Evolutionary conservation across 257 asterid species (phyloP), one percentile per base, ranked within the genome.

Genomic region (Penstemon newberryi): DNA sequence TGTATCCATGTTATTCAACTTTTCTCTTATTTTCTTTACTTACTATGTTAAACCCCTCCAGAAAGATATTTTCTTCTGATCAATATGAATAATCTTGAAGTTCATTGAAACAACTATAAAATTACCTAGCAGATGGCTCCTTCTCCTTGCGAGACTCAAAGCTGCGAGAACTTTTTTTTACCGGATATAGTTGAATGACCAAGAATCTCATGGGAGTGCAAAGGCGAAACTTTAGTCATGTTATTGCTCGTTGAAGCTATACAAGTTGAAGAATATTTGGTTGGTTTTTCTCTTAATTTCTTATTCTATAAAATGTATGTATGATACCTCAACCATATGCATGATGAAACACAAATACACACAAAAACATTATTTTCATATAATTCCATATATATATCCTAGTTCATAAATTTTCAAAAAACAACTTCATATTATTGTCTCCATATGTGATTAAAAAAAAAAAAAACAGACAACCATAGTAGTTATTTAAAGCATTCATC

Each of bases 211-310:
- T 62, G 89, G 18, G 87, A 69, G 66, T 79, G 62, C 79, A 73
- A 54, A 81, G 60, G 80, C 80, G 87, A 36, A 78, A 75, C 63
- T 92, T 92, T 81, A 92, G 93, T n/a, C 89, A 87, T 56, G 87
- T 87, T 74, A 76, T 86, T 78, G 96, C 93, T 70, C 97, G 98
- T 74, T 15, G 84, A 81, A 73, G 96, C 86, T 63, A 56, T 87
- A 75, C 79, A 87, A 65, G 97, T 86, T 83, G 98, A 92, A 85
- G 98, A 92, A 80, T 87, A 85, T 73, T 92, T 97, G 96, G 97
- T 91, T 83, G 78, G 96, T 83, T 79, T 78, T 74, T 7, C 82
- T 75, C 63, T 56, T 44, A 42, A n/a, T 55, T 13, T 69, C 73
- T 56, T 15, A 15, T 55, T 70, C 58, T 67, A 56, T 63, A 6